Percentiles rank a stretch among this genome's conserved stretches.
phyloP scores from a whole-genome alignment of 441 rosid genomes.

The Arabidopsis lyrata region DNA sequence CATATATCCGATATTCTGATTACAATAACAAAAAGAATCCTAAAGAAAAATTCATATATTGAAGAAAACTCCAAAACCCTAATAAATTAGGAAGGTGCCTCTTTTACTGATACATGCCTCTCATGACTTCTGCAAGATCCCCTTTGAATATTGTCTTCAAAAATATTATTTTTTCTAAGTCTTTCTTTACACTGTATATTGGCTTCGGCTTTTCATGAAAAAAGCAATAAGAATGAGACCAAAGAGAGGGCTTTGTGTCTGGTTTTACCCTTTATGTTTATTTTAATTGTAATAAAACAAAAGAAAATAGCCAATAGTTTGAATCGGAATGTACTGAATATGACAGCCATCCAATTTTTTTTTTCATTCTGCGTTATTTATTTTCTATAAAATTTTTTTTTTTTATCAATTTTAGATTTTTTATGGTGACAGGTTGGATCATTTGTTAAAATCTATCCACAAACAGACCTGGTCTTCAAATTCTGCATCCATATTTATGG shows the following conservation, averaged over 20 bases:
- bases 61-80: conserved; percentile 38
- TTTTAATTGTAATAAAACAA: not conserved
- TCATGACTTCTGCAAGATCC: conserved; percentile 44
- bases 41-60: not conserved
- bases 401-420: conserved; percentile 10
- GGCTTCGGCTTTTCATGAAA: conserved; percentile 48
- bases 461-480: conserved; percentile 44
- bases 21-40: not conserved
- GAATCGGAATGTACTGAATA: conserved; percentile 53
- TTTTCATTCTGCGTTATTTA: not conserved
- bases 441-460: conserved; percentile 43
- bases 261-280: conserved; percentile 41
- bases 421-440: conserved; percentile 49
- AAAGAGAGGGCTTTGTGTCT: conserved; percentile 44
- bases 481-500: conserved; percentile 42
- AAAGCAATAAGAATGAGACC: conserved; percentile 46
- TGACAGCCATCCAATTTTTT: conserved; percentile 48
- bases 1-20: conserved; percentile 4
- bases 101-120: conserved; percentile 45
- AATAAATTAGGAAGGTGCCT: conserved; percentile 31
- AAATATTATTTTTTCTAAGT: not conserved
- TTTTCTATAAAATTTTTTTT: too few species aligned
- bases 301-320: conserved; percentile 38
- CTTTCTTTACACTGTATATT: conserved; percentile 40
- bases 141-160: conserved; percentile 36